Evolutionary conservation across 2,329 filamentous ascomycete genomes (phyloP).

Genomic region (Cryoendolithus antarcticus): DNA sequence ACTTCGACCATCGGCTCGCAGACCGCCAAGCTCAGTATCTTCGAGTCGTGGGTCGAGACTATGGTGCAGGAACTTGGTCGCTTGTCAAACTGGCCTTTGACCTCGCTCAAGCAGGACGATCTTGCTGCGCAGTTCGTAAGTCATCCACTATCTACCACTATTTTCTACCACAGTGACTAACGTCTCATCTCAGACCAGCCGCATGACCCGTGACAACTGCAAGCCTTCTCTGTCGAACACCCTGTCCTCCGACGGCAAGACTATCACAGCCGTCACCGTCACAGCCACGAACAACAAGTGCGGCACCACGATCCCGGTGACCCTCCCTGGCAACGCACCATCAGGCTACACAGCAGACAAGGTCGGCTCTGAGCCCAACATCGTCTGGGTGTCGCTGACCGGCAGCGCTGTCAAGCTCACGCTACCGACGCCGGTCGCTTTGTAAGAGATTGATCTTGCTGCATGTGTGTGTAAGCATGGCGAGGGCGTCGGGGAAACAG

Average conservation of each 20-base stretch:
- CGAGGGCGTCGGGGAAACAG: too few relatives aligned
- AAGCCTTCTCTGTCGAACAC: conserved; percentile 37
- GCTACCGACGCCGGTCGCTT: conserved; percentile 9
- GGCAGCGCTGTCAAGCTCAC: conserved; percentile 24
- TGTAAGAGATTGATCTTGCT: too few relatives aligned
- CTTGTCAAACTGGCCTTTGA: conserved; percentile 42
- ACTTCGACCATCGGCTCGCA: conserved; percentile 38
- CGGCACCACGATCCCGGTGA: conserved; percentile 40
- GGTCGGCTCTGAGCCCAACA: conserved; percentile 34
- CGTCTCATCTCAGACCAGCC: conserved; percentile 22
- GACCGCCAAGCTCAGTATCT: conserved; percentile 37
- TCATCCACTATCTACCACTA: too few relatives aligned
- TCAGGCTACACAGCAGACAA: conserved; percentile 32
- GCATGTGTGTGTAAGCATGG: too few relatives aligned
- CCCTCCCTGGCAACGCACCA: conserved; percentile 35
- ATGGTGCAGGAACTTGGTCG: conserved; percentile 42
- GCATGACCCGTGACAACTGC: conserved; percentile 42
- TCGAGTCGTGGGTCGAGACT: conserved; percentile 46
- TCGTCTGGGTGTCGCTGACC: conserved; percentile 27
- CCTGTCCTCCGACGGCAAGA: conserved; percentile 28
- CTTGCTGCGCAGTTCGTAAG: conserved; percentile 35
- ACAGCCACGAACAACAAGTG: conserved; percentile 38
- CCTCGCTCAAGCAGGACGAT: conserved; percentile 45
- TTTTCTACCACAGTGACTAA: too few relatives aligned
- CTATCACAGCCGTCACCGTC: conserved; percentile 40